Percentiles rank a stretch among this genome's conserved stretches.
phyloP scores from a whole-genome alignment of 192 early-diverging fungal genomes.

The Coemansia reversa region DNA sequence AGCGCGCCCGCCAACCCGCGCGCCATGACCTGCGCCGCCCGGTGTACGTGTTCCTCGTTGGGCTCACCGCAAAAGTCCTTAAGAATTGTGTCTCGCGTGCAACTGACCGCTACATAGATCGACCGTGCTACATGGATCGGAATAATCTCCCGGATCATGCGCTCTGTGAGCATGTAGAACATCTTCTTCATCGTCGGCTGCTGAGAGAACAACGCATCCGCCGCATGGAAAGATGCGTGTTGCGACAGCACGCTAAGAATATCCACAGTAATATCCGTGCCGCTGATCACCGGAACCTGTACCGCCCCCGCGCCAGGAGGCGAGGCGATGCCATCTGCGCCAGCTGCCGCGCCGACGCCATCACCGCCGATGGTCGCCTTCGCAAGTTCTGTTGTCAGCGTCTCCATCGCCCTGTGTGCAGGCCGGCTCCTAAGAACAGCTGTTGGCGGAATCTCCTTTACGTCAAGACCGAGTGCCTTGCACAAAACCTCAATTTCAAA shows the following conservation, averaged over 20 bases:
- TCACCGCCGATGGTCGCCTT: constrained; percentile 25
- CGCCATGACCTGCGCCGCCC: constrained; percentile 93
- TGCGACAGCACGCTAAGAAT: constrained; percentile 49
- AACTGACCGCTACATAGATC: constrained; percentile 88
- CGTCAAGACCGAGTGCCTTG: constrained; percentile 81
- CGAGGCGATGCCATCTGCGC: neutral
- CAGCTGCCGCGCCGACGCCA: constrained; percentile 1
- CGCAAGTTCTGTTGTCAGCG: constrained; percentile 25
- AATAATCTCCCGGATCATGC: constrained; percentile 87
- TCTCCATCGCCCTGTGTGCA: constrained; percentile 17
- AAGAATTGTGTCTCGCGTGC: constrained; percentile 85
- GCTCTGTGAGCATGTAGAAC: constrained; percentile 84
- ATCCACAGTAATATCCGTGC: constrained; percentile 45
- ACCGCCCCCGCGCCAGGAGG: constrained; percentile 5
- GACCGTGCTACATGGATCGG: constrained; percentile 89
- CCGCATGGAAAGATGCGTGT: constrained; percentile 72
- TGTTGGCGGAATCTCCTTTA: constrained; percentile 63
- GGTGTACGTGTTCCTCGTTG: constrained; percentile 90
- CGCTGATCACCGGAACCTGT: constrained; percentile 39
- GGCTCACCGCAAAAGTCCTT: constrained; percentile 97
- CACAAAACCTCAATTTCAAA: constrained; percentile 99
- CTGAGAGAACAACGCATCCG: constrained; percentile 72
- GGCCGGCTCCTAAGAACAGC: constrained; percentile 26
- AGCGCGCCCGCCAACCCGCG: constrained; percentile 85
- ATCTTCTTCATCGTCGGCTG: constrained; percentile 86